Conservation (phyloP, 2,329 filamentous ascomycete genomes). For the Aspergillus hortae region DNA sequence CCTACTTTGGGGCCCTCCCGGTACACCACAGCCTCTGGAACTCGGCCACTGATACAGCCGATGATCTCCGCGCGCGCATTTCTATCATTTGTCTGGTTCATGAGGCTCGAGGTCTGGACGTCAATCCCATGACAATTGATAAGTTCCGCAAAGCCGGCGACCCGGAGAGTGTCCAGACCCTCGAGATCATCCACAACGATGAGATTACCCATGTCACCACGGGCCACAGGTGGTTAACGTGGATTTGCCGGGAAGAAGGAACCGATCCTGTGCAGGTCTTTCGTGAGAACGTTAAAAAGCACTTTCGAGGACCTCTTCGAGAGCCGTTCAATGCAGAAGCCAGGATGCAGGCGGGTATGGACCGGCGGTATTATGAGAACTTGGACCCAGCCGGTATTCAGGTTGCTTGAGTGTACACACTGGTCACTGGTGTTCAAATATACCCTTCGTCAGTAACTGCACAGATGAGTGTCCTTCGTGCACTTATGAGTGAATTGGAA, state of each 20-base stretch:
- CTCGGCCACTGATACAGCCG: slow-evolving; percentile 41
- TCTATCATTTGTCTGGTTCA: slow-evolving; percentile 49
- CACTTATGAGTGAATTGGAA: too few species aligned
- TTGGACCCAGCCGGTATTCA: slow-evolving; percentile 4
- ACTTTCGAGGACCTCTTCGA: slow-evolving; percentile 42
- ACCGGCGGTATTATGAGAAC: slow-evolving; percentile 41
- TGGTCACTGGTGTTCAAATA: neutral
- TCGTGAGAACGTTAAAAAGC: slow-evolving; percentile 40
- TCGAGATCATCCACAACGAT: slow-evolving; percentile 47
- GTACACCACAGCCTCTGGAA: slow-evolving; percentile 48
- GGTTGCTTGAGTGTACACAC: neutral
- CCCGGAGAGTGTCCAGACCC: slow-evolving; percentile 38
- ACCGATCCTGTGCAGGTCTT: slow-evolving; percentile 47
- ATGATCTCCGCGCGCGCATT: slow-evolving; percentile 45
- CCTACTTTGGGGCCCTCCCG: slow-evolving; percentile 43
- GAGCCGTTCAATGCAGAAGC: slow-evolving; percentile 47
- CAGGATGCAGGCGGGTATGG: slow-evolving; percentile 44
- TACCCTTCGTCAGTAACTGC: too few species aligned
- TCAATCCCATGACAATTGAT: slow-evolving; percentile 48
- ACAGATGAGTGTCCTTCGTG: too few species aligned
- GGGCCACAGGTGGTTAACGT: slow-evolving; percentile 46
- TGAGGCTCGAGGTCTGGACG: slow-evolving; percentile 46
- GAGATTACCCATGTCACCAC: slow-evolving; percentile 50
- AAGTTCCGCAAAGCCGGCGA: slow-evolving; percentile 45
- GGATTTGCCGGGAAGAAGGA: slow-evolving; percentile 46